A percentile compares a stretch with the other conserved stretches of the same genome.
Evolutionary conservation across 139 green algal genomes (phyloP).

Genomic region (Closterium sp.): DNA sequence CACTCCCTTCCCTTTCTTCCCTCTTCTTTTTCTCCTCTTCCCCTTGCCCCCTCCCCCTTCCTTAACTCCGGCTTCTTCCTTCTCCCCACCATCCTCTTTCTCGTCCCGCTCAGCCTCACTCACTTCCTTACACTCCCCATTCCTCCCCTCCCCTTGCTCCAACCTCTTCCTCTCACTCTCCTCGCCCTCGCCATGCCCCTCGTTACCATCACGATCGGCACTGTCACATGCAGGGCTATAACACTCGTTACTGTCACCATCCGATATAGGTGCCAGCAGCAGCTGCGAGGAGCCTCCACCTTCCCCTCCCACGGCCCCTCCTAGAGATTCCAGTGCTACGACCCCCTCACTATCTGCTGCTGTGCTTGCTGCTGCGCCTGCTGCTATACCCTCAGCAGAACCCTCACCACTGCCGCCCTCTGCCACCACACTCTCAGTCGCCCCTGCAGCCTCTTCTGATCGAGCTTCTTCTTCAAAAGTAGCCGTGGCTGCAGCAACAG

Average conservation of each 20-base stretch:
- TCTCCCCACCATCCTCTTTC: neutral
- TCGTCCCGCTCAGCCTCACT: neutral
- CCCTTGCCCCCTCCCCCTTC: neutral
- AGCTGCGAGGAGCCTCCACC: neutral
- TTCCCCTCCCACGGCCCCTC: neutral
- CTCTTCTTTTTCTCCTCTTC: constrained; percentile 7
- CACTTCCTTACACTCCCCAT: neutral
- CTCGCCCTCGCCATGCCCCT: neutral
- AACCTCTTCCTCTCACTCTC: neutral
- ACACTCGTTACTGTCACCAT: neutral
- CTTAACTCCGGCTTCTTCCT: neutral
- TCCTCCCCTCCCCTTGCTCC: neutral
- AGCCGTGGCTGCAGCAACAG: neutral
- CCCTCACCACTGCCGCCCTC: neutral
- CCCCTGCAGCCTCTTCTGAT: neutral
- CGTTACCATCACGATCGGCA: neutral
- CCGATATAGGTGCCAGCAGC: neutral
- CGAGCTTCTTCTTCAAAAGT: neutral
- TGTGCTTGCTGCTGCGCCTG: neutral
- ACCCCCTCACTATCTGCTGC: neutral
- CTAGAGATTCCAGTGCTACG: neutral
- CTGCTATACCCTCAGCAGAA: no score
- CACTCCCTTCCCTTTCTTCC: neutral
- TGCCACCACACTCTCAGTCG: neutral
- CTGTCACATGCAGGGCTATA: neutral